Evolutionary conservation across 768 basidiomycete species (phyloP).

Genomic region (Collybia sordida): DNA sequence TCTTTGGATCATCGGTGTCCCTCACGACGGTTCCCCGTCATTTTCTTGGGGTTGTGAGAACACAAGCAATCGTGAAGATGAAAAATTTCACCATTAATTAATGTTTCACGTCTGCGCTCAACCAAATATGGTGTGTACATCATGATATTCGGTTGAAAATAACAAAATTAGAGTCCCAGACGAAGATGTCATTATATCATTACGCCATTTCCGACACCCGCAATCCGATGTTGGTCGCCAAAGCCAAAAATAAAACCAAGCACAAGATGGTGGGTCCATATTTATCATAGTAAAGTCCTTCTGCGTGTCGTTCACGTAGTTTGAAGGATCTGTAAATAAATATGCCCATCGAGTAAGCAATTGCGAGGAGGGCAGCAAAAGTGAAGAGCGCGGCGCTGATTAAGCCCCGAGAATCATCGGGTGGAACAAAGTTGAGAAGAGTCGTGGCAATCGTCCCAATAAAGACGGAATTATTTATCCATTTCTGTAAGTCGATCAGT

Average conservation of each 20-base stretch:
- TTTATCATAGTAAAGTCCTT: conserved; percentile 87
- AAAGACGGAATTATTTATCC: conserved; percentile 86
- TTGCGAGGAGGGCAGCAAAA: conserved; percentile 81
- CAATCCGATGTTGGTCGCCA: conserved; percentile 75
- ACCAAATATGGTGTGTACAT: no score
- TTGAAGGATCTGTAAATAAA: conserved; percentile 75
- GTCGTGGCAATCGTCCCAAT: conserved; percentile 89
- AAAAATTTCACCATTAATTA: no score
- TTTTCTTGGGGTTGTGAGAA: no score
- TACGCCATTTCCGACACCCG: conserved; percentile 54
- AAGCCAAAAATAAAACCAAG: conserved; percentile 62
- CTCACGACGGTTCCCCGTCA: no score
- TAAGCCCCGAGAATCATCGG: conserved; percentile 73
- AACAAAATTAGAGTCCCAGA: background rate
- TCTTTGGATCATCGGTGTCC: no score
- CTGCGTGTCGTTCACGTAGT: conserved; percentile 69
- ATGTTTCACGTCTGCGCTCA: no score
- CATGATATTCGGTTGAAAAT: no score
- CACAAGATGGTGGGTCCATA: conserved; percentile 82
- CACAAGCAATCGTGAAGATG: no score
- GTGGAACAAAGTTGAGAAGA: conserved; percentile 79
- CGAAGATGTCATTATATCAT: background rate
- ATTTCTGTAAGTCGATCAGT: conserved; percentile 55
- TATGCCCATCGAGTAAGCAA: conserved; percentile 82
- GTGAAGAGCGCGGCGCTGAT: conserved; percentile 91